A percentile compares a stretch with the other conserved stretches of the same genome.
These are phyloP conservation scores for Sechiopsis laciniata DNA, from an alignment of 306 rosid species.

Conservation along the genomic window DNA sequence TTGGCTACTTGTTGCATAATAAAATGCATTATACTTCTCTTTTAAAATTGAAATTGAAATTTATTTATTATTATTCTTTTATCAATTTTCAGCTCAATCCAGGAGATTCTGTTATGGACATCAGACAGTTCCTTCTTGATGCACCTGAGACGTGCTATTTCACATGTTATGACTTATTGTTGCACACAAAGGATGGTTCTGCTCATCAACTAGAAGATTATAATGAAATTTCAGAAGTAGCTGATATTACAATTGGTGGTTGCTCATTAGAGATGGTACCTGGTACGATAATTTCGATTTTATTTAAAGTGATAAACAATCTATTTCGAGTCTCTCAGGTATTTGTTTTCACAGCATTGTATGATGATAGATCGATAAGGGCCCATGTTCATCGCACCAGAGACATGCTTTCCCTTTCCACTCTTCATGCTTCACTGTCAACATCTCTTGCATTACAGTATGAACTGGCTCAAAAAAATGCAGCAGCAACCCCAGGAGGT, in stretches of 20 bases:
- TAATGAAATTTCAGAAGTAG: constrained; percentile 94
- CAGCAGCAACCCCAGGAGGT: constrained; percentile 67
- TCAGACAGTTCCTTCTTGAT: constrained; percentile 93
- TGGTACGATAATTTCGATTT: constrained; percentile 39
- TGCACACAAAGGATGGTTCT: constrained; percentile 81
- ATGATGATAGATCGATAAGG: constrained; percentile 97
- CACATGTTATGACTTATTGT: constrained; percentile 87
- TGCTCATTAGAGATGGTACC: constrained; percentile 98
- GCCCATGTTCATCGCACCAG: constrained; percentile 93
- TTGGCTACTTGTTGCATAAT: constrained; percentile 7
- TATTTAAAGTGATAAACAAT: constrained; percentile 16
- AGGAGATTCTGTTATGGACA: constrained; percentile 95
- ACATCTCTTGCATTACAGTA: constrained; percentile 93
- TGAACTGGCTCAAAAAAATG: constrained; percentile 62
- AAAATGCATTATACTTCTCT: constrained; percentile 7
- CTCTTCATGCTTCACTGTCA: constrained; percentile 83
- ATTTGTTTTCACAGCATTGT: constrained; percentile 61
- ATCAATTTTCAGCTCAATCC: constrained; percentile 72
- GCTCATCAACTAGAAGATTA: constrained; percentile 79
- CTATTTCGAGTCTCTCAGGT: constrained; percentile 30
- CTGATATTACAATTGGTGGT: constrained; percentile 92
- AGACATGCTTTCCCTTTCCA: constrained; percentile 86
- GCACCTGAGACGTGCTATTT: constrained; percentile 95
- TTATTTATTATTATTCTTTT: too few relatives aligned
- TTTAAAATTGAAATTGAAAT: neutral